Evolutionary conservation across 2,329 filamentous ascomycete species (phyloP), one percentile per base, ranked within the genome.

Genomic region (Aspergillus fumigatiaffinis): DNA sequence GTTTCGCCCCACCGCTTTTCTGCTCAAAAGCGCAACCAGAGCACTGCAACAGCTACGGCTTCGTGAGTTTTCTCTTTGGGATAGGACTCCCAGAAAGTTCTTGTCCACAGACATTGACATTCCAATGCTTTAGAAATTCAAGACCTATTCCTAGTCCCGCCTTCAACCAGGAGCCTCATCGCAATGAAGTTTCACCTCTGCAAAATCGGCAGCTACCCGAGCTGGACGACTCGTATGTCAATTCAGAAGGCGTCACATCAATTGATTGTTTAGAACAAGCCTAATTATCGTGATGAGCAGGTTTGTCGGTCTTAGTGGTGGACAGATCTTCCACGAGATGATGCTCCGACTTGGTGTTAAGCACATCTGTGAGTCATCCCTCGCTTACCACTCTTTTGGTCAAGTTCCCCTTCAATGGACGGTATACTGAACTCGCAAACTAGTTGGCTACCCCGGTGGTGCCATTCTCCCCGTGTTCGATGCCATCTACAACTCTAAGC

Each of bases 271-370:
- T 20, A 25, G 42, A 44, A 51, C 51, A 51, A 29, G 29, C n/a
- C 59, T 64, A 50, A 63, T 47, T 21, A 46, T n/a, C 9, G 48
- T 10, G 14, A 38, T 29, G 52, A 53, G 55, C 64, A 91, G 88
- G 59, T 96, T 97, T 76, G 91, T 97, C 71, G 93, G 93, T 62
- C 93, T 92, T 83, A 96, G 87, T 51, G 93, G 94, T 72, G 94
- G 94, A 72, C 88, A 97, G 77, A 97, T 97, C 68, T 96, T 97
- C 77, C 92, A 97, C 76, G 93, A 97, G 79, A 97, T 97, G 93
- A 97, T 99, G 92, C 83, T 96, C 60, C 84, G 93, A 71, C 90
- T 93, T 68, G 85, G 82, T 67, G 93, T 99, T 56, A 94, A 97
- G 80, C 91, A 97, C 75, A 85, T 97, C 71, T 97, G 91, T 96